Base-by-base conservation (phyloP, 371 early-diverging fungal genomes). In the Mucor velutinosus region DNA sequence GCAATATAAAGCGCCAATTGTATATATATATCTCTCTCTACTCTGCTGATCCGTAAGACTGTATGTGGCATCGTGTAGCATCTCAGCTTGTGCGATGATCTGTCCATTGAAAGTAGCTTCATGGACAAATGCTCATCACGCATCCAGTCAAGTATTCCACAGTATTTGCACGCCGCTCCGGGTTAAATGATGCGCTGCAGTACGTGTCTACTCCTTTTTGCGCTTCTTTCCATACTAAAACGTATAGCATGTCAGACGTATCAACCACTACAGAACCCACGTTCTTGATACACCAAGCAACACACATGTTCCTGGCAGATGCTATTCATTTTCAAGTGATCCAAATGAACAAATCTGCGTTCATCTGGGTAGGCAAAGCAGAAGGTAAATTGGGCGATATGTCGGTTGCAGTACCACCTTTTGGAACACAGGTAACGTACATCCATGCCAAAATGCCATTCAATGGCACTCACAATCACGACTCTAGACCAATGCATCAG, bases 351-450 rank as follows among this genome's bases (percentile, higher is more conserved):
- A 73, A 76, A 15, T 71, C 76, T 1, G 53, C 69, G 23, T 71
- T 81, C 45, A 63, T 81, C 19, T 83, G 84, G 84, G 70, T 76
- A 1, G 84, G 84, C 14, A 74, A 72, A 56, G 39, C 68, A 10
- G 59, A 72, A 8, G 80, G 73, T 10, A 77, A 68, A 25, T n/a
- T 83, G 7, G 74, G 76, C 23, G 80, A 83, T 58, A 60, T 83
- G 58, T 79, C 84, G 3, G 71, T 80, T 15, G 81, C 80, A 23
- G 71, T 83, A 55, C 84, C 84, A 41, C 60, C 79, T 1, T 66
- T 72, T 55, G 74, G 73, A 14, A 45, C 43, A 30, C 74, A 76
- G 37, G 78, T 74, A 76, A 75, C 47, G 19, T 19, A 15, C 21
- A 17, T 3, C 33, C 37, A 8, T 19, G 25, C 8, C 4, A 2